Base-by-base conservation (phyloP, 192 early-diverging fungal species). In the Chytriomyces confervae region DNA sequence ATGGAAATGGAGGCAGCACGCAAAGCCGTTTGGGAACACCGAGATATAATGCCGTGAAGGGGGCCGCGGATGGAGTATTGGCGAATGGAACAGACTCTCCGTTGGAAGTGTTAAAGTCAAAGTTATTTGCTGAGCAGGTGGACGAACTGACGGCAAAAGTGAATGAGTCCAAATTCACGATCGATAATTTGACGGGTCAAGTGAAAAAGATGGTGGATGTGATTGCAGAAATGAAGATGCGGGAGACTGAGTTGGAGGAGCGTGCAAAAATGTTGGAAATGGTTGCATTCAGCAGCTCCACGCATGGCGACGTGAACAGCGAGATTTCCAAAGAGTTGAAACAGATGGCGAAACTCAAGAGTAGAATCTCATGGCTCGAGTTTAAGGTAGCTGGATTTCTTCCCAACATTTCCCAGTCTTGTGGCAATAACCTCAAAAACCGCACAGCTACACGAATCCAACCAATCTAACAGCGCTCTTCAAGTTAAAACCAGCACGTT, bases 291-390 rank as follows among this genome's bases (percentile, higher is more conserved):
- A 36, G 36, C 36, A 36, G 36, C 36, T 36, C 36, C 36, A 36
- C 36, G 36, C 36, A 36, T 36, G 36, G 36, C 36, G 36, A 4
- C 57, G 16, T 20, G 0, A 60, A 60, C 13, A 20, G 2, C 5
- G 36, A 64, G 11, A 6, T 64, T 6, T 8, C 36, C 5, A 11
- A 64, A 9, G 62, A 64, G 23, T 7, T 64, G 5, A 36, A 24
- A 64, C 20, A 64, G 11, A 36, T 64, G 11, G 13, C 62, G 62
- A 64, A 64, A 24, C 13, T 64, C 3, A 64, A 64, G 62, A 64
- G 62, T 6, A 20, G 62, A 11, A 64, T 64, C 36, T 16, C 13
- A 64, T 64, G 62, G 62, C 23, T 64, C 9, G 62, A 64, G 18
- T 64, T 64, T 36, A 64, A 64, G 62, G 62, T 64, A 24, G 3